Evolutionary conservation across 306 rosid species (phyloP), one percentile per base, ranked within the genome.

Genomic region (Cyclanthera cordifolia): DNA sequence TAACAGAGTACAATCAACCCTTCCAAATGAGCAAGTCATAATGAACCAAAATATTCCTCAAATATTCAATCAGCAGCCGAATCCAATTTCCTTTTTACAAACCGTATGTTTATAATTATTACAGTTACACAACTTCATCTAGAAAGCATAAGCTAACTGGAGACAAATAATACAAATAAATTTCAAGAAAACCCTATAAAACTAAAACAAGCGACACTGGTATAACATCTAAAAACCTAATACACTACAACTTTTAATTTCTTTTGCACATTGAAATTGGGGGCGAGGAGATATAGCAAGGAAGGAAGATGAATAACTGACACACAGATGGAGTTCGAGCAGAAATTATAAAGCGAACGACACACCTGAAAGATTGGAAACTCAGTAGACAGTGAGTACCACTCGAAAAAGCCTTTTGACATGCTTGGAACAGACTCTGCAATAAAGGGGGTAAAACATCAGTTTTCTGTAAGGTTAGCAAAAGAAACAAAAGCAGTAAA

Each of bases 381-480:
- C 43, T 24, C 37, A 47, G 14, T 32, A 25, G 10, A 47, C 25
- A 25, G 20, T 24, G 27, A 67, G 56, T 47, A 67, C 56, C 55
- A 67, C 43, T 48, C 25, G 45, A 67, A 47, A 47, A 32, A 48
- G 56, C 45, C 32, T 48, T 67, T 23, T 67, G 69, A 41, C 34
- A 43, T 13, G 53, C 53, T 64, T 64, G 34, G 20, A 93, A 80
- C 80, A 85, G 78, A 79, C 75, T 80, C 96, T 92, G 92, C 81
- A 74, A 71, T 73, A 71, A 54, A 41, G 21, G 17, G 15, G 51
- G 70, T 67, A 25, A 67, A 37, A 24, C 63, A 66, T 30, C 30
- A 50, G 21, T 5, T 61, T 10, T 19, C 25, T 19, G 19, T 20
- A 2, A 59, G 15, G n/a, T 14, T 51, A 14, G 34, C 14, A 41